These are phyloP conservation scores for Calocybe gangraenosa DNA, from an alignment of 768 basidiomycete genomes.

Conservation along the genomic window DNA sequence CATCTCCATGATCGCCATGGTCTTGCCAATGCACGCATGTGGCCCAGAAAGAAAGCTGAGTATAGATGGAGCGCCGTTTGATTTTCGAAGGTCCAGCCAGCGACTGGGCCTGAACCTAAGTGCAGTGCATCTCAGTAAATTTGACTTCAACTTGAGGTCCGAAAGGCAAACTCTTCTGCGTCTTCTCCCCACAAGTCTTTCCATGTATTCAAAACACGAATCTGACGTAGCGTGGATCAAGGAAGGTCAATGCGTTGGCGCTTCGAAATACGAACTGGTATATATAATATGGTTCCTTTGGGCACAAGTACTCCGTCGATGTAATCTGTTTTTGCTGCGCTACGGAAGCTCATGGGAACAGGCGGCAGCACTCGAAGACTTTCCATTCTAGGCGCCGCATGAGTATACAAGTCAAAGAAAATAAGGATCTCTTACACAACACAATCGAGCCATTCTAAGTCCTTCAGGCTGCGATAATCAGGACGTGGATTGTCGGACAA, in stretches of 20 bases:
- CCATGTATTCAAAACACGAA: conserved; percentile 47
- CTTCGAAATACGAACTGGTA: conserved; percentile 30
- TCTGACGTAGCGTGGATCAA: conserved; percentile 23
- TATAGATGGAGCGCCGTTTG: conserved; percentile 28
- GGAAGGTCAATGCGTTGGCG: not conserved
- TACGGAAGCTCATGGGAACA: conserved; percentile 35
- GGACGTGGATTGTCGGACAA: conserved; percentile 29
- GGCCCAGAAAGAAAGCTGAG: conserved; percentile 39
- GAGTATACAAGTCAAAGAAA: not conserved
- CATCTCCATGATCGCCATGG: conserved; percentile 42
- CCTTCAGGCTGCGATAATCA: conserved; percentile 36
- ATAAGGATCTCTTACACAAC: conserved; percentile 28
- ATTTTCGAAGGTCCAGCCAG: conserved; percentile 37
- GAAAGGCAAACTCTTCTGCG: conserved; percentile 37
- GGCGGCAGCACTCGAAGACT: conserved; percentile 39
- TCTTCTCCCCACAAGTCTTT: conserved; percentile 47
- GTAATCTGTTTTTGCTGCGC: conserved; percentile 32
- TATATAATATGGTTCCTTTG: conserved; percentile 39
- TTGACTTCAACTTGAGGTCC: too few species aligned
- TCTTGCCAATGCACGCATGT: conserved; percentile 40
- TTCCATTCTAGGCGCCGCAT: conserved; percentile 30
- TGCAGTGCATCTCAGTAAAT: too few species aligned
- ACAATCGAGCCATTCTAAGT: conserved; percentile 34
- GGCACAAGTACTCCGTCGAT: conserved; percentile 43
- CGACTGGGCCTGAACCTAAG: conserved; percentile 41